Percentiles rank a stretch among this genome's conserved stretches.
Evolutionary conservation across 805 yeast genomes (phyloP).

Genomic region (Pichia paraexigua): DNA sequence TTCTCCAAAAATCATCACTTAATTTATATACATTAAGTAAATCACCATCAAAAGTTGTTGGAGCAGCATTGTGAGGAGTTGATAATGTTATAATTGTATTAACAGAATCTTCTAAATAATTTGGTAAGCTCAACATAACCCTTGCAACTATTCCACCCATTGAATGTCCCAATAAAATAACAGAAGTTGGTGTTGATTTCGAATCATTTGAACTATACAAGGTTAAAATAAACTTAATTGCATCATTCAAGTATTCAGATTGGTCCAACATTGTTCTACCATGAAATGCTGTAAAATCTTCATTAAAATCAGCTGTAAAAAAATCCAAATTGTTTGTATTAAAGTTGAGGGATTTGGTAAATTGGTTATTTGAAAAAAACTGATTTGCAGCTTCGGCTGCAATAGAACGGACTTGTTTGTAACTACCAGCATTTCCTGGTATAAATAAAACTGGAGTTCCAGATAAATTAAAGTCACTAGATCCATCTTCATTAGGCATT

Average conservation of each 20-base stretch:
- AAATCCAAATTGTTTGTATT: constrained; percentile 57
- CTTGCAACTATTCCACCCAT: constrained; percentile 98
- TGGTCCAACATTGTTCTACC: constrained; percentile 91
- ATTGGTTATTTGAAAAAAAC: constrained; percentile 33
- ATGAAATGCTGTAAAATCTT: constrained; percentile 93
- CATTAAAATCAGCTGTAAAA: constrained; percentile 89
- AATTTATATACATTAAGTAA: constrained; percentile 64
- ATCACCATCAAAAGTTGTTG: constrained; percentile 90
- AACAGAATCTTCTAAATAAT: constrained; percentile 62
- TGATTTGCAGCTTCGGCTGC: constrained; percentile 70
- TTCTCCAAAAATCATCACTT: constrained; percentile 74
- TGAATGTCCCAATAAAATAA: constrained; percentile 80
- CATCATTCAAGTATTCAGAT: constrained; percentile 88
- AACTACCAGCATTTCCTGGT: constrained; percentile 97
- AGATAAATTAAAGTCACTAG: constrained; percentile 25
- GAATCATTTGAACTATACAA: constrained; percentile 39
- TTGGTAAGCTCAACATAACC: constrained; percentile 71
- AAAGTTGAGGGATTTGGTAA: constrained; percentile 22
- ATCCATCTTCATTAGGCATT: constrained; percentile 36
- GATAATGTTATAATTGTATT: constrained; percentile 81
- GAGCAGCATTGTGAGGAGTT: constrained; percentile 89
- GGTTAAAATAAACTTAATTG: constrained; percentile 64
- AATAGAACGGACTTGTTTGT: constrained; percentile 81
- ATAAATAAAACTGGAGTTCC: constrained; percentile 90
- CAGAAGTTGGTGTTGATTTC: constrained; percentile 39